A percentile compares a stretch with the other conserved stretches of the same genome.
Evolutionary conservation across 306 rosid species (phyloP).

Genomic region (Trifolium pratense): DNA sequence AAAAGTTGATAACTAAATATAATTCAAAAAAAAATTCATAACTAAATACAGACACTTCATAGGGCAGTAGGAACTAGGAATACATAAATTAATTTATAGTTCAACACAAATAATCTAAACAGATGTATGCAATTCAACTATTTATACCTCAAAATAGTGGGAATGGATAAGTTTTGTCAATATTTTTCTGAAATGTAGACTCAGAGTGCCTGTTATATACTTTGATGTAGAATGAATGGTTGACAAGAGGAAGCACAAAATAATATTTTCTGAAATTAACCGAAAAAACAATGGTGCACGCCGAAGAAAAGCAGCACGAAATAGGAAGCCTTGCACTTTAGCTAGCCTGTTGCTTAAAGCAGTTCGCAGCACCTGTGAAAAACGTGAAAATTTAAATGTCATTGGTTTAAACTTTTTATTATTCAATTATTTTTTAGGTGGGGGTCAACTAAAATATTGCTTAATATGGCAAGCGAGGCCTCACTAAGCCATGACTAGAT

Average conservation of each 20-base stretch:
- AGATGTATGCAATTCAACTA: conserved; percentile 30
- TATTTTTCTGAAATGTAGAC: conserved; percentile 92
- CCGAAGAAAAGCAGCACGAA: conserved; percentile 98
- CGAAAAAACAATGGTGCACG: conserved; percentile 89
- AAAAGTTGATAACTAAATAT: conserved; percentile 17
- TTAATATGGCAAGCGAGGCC: not conserved
- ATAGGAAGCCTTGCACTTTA: conserved; percentile 99
- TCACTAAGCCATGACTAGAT: conserved; percentile 18
- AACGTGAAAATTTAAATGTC: conserved; percentile 16
- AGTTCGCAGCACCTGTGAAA: conserved; percentile 84
- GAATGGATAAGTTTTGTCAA: conserved; percentile 88
- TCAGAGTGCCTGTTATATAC: conserved; percentile 86
- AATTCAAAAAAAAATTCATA: not conserved
- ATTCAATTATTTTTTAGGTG: not conserved
- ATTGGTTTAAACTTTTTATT: conserved; percentile 26
- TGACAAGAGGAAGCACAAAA: conserved; percentile 88
- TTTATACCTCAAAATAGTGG: conserved; percentile 90
- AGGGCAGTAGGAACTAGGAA: conserved; percentile 26
- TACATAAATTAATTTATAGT: conserved; percentile 23
- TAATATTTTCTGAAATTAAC: conserved; percentile 85
- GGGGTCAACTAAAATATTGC: conserved; percentile 1
- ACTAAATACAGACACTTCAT: conserved; percentile 27
- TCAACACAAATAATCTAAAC: conserved; percentile 13
- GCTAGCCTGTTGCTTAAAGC: conserved; percentile 98
- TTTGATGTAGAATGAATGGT: conserved; percentile 88